phyloP scores from a whole-genome alignment of 805 yeast genomes.

The Groenewaldozyma salmanticensis region DNA sequence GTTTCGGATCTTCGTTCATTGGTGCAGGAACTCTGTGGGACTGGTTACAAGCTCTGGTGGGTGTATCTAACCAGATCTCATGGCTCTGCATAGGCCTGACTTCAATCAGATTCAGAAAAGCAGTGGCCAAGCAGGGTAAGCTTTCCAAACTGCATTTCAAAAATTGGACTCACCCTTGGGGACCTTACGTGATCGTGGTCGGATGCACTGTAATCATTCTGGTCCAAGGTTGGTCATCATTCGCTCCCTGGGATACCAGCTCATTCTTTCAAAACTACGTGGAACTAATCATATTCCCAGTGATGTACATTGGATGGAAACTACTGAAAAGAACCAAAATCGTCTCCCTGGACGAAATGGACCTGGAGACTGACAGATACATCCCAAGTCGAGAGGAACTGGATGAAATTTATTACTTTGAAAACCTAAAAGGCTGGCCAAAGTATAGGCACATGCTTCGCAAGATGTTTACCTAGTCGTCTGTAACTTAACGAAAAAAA shows the following conservation, averaged over 20 bases:
- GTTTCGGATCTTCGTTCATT: constrained; percentile 49
- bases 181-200: constrained; percentile 40
- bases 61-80: constrained; percentile 54
- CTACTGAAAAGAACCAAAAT: constrained; percentile 51
- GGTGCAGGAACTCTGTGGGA: constrained; percentile 45
- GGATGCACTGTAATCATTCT: constrained; percentile 40
- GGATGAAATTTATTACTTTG: constrained; percentile 31
- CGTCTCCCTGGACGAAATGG: constrained; percentile 60
- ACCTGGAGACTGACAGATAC: constrained; percentile 71
- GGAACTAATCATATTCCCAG: constrained; percentile 44
- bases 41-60: constrained; percentile 46
- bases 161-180: constrained; percentile 42
- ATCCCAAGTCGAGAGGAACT: constrained; percentile 40
- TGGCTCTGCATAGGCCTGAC: constrained; percentile 51
- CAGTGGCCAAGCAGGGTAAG: constrained; percentile 33
- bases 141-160: constrained; percentile 36
- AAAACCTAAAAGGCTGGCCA: constrained; percentile 17
- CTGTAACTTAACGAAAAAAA: too few species aligned
- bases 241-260: constrained; percentile 56
- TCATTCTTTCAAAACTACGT: constrained; percentile 61
- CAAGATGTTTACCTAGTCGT: too few species aligned
- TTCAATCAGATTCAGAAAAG: constrained; percentile 46
- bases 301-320: constrained; percentile 50
- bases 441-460: constrained; percentile 1
- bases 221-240: constrained; percentile 55